These are phyloP conservation scores for Bruguiera hainesii DNA, from an alignment of 441 rosid species.

Conservation along the genomic window DNA sequence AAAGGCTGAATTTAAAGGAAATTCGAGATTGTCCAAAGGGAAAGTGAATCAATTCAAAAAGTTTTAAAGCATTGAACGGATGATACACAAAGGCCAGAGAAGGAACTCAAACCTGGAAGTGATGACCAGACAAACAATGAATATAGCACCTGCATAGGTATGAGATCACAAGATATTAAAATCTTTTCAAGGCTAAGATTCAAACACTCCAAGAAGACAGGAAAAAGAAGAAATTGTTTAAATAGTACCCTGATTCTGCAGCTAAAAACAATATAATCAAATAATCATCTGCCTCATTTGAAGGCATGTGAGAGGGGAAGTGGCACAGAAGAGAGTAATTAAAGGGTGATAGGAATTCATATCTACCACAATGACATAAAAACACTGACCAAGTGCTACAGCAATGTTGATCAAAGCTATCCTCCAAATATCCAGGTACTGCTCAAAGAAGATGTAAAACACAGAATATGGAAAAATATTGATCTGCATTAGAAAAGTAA, in stretches of 20 bases:
- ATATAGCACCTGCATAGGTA: constrained; percentile 60
- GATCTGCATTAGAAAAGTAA: constrained; percentile 51
- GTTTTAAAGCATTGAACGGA: background rate
- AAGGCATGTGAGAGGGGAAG: background rate
- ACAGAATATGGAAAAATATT: constrained; percentile 94
- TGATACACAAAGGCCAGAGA: constrained; percentile 1
- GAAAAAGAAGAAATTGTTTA: background rate
- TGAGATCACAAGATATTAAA: constrained; percentile 8
- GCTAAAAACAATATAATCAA: too few relatives aligned
- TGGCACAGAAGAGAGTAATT: background rate
- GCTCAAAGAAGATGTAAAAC: constrained; percentile 96
- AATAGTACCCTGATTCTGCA: background rate
- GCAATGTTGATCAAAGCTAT: constrained; percentile 81
- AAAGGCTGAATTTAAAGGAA: constrained; percentile 47
- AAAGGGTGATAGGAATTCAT: background rate
- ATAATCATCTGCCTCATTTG: background rate
- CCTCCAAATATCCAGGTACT: constrained; percentile 94
- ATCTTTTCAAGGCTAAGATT: constrained; percentile 1
- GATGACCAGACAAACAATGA: constrained; percentile 72
- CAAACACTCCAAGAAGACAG: background rate
- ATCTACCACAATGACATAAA: background rate
- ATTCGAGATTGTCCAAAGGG: constrained; percentile 6
- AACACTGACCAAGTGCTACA: constrained; percentile 76
- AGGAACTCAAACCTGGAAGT: constrained; percentile 68
- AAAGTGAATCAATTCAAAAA: background rate